Conservation (phyloP, 2,329 filamentous ascomycete genomes). For the Sphaceloma murrayae region DNA sequence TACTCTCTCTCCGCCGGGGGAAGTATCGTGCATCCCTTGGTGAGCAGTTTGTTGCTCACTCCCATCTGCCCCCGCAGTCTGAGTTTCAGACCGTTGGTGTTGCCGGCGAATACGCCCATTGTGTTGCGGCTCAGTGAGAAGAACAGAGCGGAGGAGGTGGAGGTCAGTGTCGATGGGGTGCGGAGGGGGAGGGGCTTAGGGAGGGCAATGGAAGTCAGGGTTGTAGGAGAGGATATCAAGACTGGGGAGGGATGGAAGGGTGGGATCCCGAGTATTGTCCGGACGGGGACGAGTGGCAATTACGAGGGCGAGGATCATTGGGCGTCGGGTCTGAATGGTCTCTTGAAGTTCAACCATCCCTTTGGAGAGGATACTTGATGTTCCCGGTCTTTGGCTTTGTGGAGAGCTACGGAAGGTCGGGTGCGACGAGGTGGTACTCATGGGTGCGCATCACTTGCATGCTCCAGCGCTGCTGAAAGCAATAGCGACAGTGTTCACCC, state of each 20-base stretch:
- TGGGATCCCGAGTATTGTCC: conserved; percentile 85
- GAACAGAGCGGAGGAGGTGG: conserved; percentile 41
- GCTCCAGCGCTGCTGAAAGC: too few species aligned
- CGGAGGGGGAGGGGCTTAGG: conserved; percentile 35
- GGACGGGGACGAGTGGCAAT: conserved; percentile 43
- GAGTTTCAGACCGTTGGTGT: conserved; percentile 81
- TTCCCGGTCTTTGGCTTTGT: too few species aligned
- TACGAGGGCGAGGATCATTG: conserved; percentile 69
- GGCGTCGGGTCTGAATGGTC: conserved; percentile 86
- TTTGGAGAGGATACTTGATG: conserved; percentile 59
- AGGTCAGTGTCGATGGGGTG: conserved; percentile 42
- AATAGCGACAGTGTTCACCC: too few species aligned
- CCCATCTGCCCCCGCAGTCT: conserved; percentile 89
- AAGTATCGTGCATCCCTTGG: conserved; percentile 86
- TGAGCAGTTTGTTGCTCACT: conserved; percentile 78
- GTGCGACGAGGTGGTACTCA: too few species aligned
- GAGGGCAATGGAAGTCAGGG: conserved; percentile 37
- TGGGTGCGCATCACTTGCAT: too few species aligned
- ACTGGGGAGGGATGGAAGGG: conserved; percentile 49
- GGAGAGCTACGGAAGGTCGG: too few species aligned
- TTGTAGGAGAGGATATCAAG: conserved; percentile 37
- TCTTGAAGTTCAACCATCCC: conserved; percentile 95
- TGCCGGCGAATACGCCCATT: conserved; percentile 78
- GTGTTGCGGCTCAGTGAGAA: conserved; percentile 66
- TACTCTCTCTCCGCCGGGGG: conserved; percentile 92